These are phyloP conservation scores for Colletotrichum cereale DNA, from an alignment of 2,329 filamentous ascomycete genomes.

Conservation along the genomic window DNA sequence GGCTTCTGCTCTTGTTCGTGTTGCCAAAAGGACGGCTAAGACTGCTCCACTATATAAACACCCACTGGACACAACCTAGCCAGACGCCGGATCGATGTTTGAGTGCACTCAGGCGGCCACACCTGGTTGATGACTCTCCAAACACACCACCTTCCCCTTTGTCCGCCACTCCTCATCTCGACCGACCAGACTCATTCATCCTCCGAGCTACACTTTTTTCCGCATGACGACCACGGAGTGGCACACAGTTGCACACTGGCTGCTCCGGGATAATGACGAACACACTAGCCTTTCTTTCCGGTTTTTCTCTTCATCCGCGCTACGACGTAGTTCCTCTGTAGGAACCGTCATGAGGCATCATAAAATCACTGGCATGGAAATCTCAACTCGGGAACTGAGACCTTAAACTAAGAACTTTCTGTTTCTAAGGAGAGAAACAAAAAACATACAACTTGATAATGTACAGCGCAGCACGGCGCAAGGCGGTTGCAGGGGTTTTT, in stretches of 20 bases:
- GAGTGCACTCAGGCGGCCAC: constrained; percentile 32
- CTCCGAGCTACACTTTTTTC: constrained; percentile 38
- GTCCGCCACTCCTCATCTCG: constrained; percentile 34
- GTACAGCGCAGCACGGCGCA: constrained; percentile 56
- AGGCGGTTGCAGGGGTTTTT: constrained; percentile 51
- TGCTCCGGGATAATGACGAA: constrained; percentile 41
- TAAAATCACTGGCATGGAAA: constrained; percentile 42
- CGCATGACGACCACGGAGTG: constrained; percentile 39
- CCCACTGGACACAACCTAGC: constrained; percentile 32
- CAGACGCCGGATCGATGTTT: constrained; percentile 34
- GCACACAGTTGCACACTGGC: constrained; percentile 37
- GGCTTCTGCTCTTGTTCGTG: constrained; percentile 31
- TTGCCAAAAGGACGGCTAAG: constrained; percentile 31
- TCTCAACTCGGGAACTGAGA: constrained; percentile 39
- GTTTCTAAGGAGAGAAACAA: constrained; percentile 38
- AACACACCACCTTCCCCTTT: constrained; percentile 26
- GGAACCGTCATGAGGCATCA: constrained; percentile 31
- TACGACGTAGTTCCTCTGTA: constrained; percentile 32
- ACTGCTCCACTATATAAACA: constrained; percentile 33
- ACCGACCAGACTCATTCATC: constrained; percentile 29
- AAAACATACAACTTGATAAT: constrained; percentile 47
- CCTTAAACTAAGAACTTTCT: constrained; percentile 33
- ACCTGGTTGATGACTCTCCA: constrained; percentile 26
- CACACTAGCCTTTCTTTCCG: constrained; percentile 44
- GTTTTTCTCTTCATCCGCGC: constrained; percentile 46